A percentile compares a stretch with the other conserved stretches of the same genome.
Evolutionary conservation across 495 filamentous ascomycete species (phyloP).

Genomic region (Xylaria longipes): DNA sequence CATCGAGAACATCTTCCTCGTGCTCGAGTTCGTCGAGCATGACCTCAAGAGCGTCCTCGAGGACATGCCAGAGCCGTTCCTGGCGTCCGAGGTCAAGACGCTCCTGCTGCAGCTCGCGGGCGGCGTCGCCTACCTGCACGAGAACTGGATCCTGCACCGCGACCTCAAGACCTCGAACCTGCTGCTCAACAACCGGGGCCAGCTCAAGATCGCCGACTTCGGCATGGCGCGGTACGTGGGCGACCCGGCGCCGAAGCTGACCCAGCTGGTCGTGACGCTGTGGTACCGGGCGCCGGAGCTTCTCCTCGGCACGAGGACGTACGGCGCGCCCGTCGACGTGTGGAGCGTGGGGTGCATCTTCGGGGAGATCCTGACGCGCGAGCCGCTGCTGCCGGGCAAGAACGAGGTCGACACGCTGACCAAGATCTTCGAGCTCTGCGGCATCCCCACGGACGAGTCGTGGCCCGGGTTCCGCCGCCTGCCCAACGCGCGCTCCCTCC

Average conservation of each 20-base stretch:
- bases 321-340: slow-evolving; percentile 83
- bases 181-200: slow-evolving; percentile 92
- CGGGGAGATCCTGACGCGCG: slow-evolving; percentile 84
- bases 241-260: slow-evolving; percentile 82
- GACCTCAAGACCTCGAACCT: slow-evolving; percentile 98
- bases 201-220: slow-evolving; percentile 96
- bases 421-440: slow-evolving; percentile 86
- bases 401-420: slow-evolving; percentile 87
- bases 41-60: slow-evolving; percentile 94
- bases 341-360: slow-evolving; percentile 98
- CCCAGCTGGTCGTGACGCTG: slow-evolving; percentile 93
- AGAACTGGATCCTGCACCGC: slow-evolving; percentile 92
- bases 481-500: slow-evolving; percentile 85
- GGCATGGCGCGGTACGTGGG: slow-evolving; percentile 94
- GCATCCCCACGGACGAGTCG: slow-evolving; percentile 81
- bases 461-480: slow-evolving; percentile 91
- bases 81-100: slow-evolving; percentile 91
- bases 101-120: slow-evolving; percentile 82
- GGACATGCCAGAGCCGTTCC: slow-evolving; percentile 92
- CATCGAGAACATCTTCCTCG: slow-evolving; percentile 86
- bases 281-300: slow-evolving; percentile 97
- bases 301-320: slow-evolving; percentile 79
- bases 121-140: slow-evolving; percentile 86
- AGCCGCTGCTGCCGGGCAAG: slow-evolving; percentile 86
- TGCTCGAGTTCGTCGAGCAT: slow-evolving; percentile 98